Base-by-base conservation (phyloP, 805 yeast genomes). In the Metschnikowia orientalis region DNA sequence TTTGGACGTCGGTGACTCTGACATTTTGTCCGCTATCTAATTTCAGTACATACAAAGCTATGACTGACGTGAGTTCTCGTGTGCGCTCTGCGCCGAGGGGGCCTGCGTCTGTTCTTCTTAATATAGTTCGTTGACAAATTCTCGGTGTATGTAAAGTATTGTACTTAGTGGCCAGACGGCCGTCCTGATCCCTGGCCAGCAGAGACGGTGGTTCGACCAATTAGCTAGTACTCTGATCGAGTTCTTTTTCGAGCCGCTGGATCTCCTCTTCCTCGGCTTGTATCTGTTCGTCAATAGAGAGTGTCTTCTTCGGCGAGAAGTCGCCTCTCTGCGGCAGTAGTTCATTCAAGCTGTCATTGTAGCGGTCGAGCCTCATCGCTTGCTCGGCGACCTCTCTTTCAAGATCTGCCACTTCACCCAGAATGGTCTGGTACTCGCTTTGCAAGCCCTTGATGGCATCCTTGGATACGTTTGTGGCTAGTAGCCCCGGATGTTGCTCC, bases 1-100 rank as follows among this genome's bases (percentile, higher is more conserved):
- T 61, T 76, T 90, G 63, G 98, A 92, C 61, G 96, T 96, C 60
- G 99, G 99, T 89, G 99, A 92, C 78, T 92, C 98, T 61, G 99
- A 92, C 75, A 89, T 92, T 76, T 81, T 92, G 69, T 59, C 88
- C 59, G 67, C 86, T 40, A 30, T 64, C 65, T 72, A 47, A 47
- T 27, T 30, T 28, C 25, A 30, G 28, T 17, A 15, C 8, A 18
- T 23, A 13, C 23, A 18, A 23, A n/a, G n/a, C n/a, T n/a, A n/a
- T n/a, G n/a, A n/a, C n/a, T n/a, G n/a, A n/a, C n/a, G n/a, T n/a
- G n/a, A n/a, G n/a, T n/a, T n/a, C n/a, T n/a, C n/a, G n/a, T n/a
- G n/a, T n/a, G n/a, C n/a, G n/a, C n/a, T n/a, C n/a, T n/a, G n/a
- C n/a, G n/a, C n/a, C n/a, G n/a, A n/a, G n/a, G n/a, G n/a, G n/a